Base-by-base conservation (phyloP, 2,329 filamentous ascomycete species). In the Fusarium abutilonis region DNA sequence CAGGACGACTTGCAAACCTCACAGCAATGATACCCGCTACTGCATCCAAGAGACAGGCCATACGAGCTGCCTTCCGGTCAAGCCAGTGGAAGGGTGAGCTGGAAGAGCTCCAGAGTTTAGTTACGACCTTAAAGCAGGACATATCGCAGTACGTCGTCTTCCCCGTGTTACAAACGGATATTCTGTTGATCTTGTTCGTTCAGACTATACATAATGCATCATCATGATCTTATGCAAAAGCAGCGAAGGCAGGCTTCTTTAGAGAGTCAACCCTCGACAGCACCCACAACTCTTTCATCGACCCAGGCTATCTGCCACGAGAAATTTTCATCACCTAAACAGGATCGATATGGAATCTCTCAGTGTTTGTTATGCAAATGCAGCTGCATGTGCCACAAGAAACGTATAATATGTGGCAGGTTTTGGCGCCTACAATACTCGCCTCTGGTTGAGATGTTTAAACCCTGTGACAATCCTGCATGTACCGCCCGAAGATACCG, bases 401-500 rank as follows among this genome's bases (percentile, higher is more conserved):
- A 31, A 0, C 8, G 7, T 4, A 34, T 19, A 21, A 9, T 23
- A 7, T 41, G 9, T 4, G 59, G 59, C 29, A 42, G 21, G 1
- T 56, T 44, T 13, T 62, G 51, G 59, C 21, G 17, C 17, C 10
- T 60, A 3, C 46, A 60, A 17, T 56, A 56, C 42, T 36, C 41
- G 1, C 46, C 51, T 4, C 11, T 56, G 9, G 10, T 38, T 2
- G 44, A 51, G 10, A 23, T 52, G 1, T 38, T 52, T 6, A 38
- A 17, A 1, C 1, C 56, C 6, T 62, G 56, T 19, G 5, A 49
- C 5, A 41, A 38, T 4, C 1, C 23, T 4, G 4, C 3, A 1
- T 60, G 59, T 2, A 45, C 46, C 5, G 43, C 9, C 3, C 2
- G 31, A 4, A 28, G 39, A 13, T 46, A 60, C 21, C 42, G 46